Evolutionary conservation across 371 early-diverging fungal species (phyloP), one percentile per base, ranked within the genome.

Genomic region (Mucor saturninus): DNA sequence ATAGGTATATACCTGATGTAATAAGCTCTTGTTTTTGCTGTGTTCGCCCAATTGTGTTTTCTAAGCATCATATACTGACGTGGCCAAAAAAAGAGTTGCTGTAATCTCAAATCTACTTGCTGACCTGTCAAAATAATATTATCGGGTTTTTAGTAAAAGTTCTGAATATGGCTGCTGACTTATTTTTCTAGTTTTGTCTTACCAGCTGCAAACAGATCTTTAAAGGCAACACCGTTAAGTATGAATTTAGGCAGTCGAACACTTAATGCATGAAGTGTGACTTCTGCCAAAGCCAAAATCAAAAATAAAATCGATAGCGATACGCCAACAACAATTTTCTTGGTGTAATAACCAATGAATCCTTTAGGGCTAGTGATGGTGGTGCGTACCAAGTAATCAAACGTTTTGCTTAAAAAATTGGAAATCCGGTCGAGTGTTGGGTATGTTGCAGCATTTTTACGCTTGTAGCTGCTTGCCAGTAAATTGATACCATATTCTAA

Each of bases 51-150:
- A 21, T 80, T 80, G 46, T 83, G 75, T 54, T 77, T 70, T 59
- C 85, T 72, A 60, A 91, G 83, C 72, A 82, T 70, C 50, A 83
- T 73, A 58, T 91, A 93, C 62, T 92, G 92, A 71, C 83, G 72
- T 26, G 94, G 94, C 93, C 94, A 94, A 71, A 91, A 94, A 64
- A 87, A 86, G 0, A 86, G 75, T 59, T 93, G 93, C 59, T 90
- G 93, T 4, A 93, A 67, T 48, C 95, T 72, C 15, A 94, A 61
- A 71, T 94, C 92, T 26, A 94, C 74, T 71, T 95, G 95, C 55
- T 92, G 91, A 11, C 83, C 86, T 82, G 62, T 8, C 21, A 30
- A 53, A 15, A 38, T 8, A 9, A 26, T 21, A 21, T 21, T 21
- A 21, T 21, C 21, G 21, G 21, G 21, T 21, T 21, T 21, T 21